Conservation (phyloP, 495 filamentous ascomycete species). For the Penicillium dipodomyicola region DNA sequence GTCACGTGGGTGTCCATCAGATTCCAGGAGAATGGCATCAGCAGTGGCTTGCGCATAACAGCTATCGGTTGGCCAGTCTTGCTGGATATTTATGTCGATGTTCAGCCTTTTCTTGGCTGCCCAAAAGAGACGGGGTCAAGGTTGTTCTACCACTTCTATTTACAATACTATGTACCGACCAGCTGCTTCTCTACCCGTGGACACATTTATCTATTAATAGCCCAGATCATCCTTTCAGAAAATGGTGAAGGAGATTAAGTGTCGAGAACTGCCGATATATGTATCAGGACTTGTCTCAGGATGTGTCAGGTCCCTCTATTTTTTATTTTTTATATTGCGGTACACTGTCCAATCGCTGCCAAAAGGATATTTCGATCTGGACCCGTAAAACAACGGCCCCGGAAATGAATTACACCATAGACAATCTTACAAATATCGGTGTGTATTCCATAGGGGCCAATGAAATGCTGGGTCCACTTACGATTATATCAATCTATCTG, state of each 20-base stretch:
- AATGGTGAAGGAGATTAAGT: neutral
- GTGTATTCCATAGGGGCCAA: neutral
- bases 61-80: neutral
- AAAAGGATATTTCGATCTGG: neutral
- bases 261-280: neutral
- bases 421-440: neutral
- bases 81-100: neutral
- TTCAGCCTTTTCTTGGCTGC: neutral
- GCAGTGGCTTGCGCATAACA: neutral
- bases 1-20: constrained; percentile 4
- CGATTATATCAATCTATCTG: constrained; percentile 1
- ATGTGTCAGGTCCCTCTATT: neutral
- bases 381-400: neutral
- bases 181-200: neutral
- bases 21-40: neutral
- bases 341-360: neutral
- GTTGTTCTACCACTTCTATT: neutral
- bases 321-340: neutral
- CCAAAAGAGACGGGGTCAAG: neutral
- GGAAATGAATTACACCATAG: neutral
- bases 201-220: neutral
- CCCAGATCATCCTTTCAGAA: neutral
- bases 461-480: neutral
- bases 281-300: neutral
- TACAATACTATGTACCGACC: neutral